These are phyloP conservation scores for Fusarium sp. DNA, from an alignment of 2,329 filamentous ascomycete species.

Conservation along the genomic window DNA sequence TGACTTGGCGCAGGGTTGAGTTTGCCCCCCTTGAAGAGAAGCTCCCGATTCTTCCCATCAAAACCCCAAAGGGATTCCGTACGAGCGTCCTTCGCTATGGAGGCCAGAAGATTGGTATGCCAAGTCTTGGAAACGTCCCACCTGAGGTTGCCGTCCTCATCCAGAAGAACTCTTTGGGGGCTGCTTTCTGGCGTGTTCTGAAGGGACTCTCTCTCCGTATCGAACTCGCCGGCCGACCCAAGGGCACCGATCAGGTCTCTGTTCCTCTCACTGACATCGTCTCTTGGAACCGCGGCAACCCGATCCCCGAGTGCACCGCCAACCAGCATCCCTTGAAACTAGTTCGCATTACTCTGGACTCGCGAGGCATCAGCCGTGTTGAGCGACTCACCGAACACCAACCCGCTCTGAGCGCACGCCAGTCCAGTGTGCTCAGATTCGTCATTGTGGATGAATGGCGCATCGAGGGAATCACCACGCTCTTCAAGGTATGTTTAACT, in stretches of 20 bases:
- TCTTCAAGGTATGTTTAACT: background rate
- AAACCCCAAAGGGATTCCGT: background rate
- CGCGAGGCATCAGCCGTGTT: background rate
- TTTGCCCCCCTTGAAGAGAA: background rate
- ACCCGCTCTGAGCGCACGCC: background rate
- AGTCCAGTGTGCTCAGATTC: background rate
- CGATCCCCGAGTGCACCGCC: background rate
- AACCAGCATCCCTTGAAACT: accelerated
- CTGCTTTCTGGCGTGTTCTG: background rate
- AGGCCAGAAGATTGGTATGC: background rate
- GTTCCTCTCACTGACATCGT: background rate
- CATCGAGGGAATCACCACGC: background rate
- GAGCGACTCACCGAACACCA: background rate
- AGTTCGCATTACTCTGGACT: background rate
- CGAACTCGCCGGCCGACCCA: background rate
- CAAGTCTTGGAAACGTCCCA: background rate
- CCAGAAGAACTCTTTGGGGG: background rate
- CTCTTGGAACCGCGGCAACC: background rate
- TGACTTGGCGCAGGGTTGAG: background rate
- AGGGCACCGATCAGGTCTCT: too few relatives aligned
- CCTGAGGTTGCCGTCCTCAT: background rate
- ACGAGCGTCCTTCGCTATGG: background rate
- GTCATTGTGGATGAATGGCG: background rate
- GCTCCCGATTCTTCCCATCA: background rate
- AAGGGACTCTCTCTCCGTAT: background rate